Percentiles rank a stretch among this genome's conserved stretches.
Evolutionary conservation across 1,284 basidiomycete genomes (phyloP).

Genomic region (Vanrija humicola): DNA sequence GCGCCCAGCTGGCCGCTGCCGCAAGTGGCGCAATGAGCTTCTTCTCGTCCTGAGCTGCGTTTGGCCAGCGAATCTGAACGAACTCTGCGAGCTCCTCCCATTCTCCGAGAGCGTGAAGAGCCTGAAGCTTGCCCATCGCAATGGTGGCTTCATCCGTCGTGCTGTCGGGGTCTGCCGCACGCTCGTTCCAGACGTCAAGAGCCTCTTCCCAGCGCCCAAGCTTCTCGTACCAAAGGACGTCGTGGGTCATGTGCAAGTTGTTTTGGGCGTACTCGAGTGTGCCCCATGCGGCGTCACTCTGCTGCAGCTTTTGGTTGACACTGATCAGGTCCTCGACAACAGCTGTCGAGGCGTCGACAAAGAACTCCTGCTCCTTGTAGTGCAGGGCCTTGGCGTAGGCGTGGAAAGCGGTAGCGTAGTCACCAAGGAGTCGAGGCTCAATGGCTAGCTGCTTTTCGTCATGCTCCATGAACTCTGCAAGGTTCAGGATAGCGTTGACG

Average conservation of each 20-base stretch:
- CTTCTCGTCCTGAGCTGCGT: slow-evolving; percentile 76
- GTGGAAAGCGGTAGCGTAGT: slow-evolving; percentile 86
- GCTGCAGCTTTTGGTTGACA: slow-evolving; percentile 96
- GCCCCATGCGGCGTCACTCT: slow-evolving; percentile 94
- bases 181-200: slow-evolving; percentile 64
- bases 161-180: slow-evolving; percentile 38
- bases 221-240: slow-evolving; percentile 85
- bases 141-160: slow-evolving; percentile 67
- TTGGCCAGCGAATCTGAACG: slow-evolving; percentile 86
- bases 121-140: slow-evolving; percentile 82
- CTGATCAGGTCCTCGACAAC: slow-evolving; percentile 94
- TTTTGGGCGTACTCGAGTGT: slow-evolving; percentile 80
- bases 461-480: slow-evolving; percentile 99
- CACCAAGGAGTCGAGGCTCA: slow-evolving; percentile 86
- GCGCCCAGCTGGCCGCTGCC: slow-evolving; percentile 93
- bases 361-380: slow-evolving; percentile 98
- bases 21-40: slow-evolving; percentile 94
- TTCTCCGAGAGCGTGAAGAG: slow-evolving; percentile 94
- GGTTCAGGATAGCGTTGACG: slow-evolving; percentile 87
- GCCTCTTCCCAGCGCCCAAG: slow-evolving; percentile 97
- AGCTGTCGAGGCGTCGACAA: slow-evolving; percentile 64
- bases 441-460: slow-evolving; percentile 96
- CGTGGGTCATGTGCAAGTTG: slow-evolving; percentile 50
- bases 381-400: slow-evolving; percentile 98
- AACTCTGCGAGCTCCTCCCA: slow-evolving; percentile 89